Evolutionary conservation across 1,139 yeast genomes (phyloP), one percentile per base, ranked within the genome.

Genomic region (Blastobotrys malaysiensis): DNA sequence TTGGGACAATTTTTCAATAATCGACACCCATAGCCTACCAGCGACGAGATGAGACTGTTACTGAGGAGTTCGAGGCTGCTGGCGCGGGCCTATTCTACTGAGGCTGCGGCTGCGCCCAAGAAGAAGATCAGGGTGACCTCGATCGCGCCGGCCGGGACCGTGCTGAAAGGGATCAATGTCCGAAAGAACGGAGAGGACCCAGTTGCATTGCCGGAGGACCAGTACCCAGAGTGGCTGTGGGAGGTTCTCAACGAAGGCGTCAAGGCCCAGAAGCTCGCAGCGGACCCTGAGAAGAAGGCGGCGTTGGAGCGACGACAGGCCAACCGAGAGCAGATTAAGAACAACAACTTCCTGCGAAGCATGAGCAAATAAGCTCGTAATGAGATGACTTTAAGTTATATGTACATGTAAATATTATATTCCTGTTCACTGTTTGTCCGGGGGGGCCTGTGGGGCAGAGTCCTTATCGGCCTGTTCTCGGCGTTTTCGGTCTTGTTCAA

Each of bases 181-280:
- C 81, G 79, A 66, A 90, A 90, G 68, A 77, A 79, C 43, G 96
- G 95, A 20, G 82, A 84, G 59, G 97, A 90, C 62, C 93, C 96
- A n/a, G 84, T 89, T 5, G 98, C 99, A 1, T 73, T 86, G 55
- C 88, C 86, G 59, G 98, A 93, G 67, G 75, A 77, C 45, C 96
- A 91, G 65, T 93, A 93, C 67, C 99, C 99, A 2, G 88, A 79
- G 50, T 93, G 98, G 98, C 78, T 93, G 56, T 93, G 99, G 99
- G 81, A 78, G n/a, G 77, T 88, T 58, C 78, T 90, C 48, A 95
- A 90, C 67, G 76, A 80, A 55, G 77, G 77, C 45, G 77, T 77
- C 39, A 82, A 79, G 65, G 74, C 78, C 55, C 78, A 75, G 21
- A 74, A 80, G 59, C 75, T 86, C 49, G 80, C 77, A 46, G 73